phyloP scores from a whole-genome alignment of 1,284 basidiomycete species.

The Rhizopogon hawkerae region DNA sequence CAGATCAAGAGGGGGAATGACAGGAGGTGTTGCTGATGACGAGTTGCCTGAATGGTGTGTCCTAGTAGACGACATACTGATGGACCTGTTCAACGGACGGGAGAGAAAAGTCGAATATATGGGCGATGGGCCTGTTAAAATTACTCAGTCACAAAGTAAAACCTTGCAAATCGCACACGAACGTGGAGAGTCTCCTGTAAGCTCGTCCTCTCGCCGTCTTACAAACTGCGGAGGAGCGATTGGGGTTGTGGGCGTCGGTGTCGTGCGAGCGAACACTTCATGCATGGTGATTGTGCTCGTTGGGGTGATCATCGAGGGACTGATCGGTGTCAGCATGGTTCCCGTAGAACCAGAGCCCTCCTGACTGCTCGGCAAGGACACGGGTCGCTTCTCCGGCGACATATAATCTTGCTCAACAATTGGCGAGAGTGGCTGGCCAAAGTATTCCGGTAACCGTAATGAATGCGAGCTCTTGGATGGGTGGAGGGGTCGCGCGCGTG shows the following conservation, averaged over 20 bases:
- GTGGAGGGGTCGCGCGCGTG: conserved; percentile 17
- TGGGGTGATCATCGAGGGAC: conserved; percentile 19
- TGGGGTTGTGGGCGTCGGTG: conserved; percentile 24
- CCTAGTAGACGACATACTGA: conserved; percentile 41
- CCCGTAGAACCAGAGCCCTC: conserved; percentile 20
- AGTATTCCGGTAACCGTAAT: conserved; percentile 28
- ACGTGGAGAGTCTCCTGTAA: conserved; percentile 23
- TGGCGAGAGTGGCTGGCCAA: conserved; percentile 42
- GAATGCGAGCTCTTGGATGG: conserved; percentile 28
- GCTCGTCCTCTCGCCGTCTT: conserved; percentile 23
- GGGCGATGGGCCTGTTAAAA: conserved; percentile 24
- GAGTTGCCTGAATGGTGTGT: conserved; percentile 39
- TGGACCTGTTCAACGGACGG: conserved; percentile 27
- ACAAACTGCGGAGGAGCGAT: conserved; percentile 19
- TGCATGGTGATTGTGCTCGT: conserved; percentile 17
- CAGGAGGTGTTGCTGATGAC: conserved; percentile 32
- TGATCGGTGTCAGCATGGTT: conserved; percentile 20
- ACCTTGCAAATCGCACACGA: conserved; percentile 7
- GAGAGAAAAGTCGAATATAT: conserved; percentile 25
- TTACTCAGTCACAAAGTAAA: neutral
- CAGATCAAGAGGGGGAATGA: conserved; percentile 49
- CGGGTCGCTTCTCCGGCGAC: conserved; percentile 35
- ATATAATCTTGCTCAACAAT: conserved; percentile 49
- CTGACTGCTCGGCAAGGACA: conserved; percentile 25
- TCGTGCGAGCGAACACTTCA: conserved; percentile 20